Evolutionary conservation across 495 filamentous ascomycete species (phyloP), one percentile per base, ranked within the genome.

Genomic region (Talaromyces adpressus): DNA sequence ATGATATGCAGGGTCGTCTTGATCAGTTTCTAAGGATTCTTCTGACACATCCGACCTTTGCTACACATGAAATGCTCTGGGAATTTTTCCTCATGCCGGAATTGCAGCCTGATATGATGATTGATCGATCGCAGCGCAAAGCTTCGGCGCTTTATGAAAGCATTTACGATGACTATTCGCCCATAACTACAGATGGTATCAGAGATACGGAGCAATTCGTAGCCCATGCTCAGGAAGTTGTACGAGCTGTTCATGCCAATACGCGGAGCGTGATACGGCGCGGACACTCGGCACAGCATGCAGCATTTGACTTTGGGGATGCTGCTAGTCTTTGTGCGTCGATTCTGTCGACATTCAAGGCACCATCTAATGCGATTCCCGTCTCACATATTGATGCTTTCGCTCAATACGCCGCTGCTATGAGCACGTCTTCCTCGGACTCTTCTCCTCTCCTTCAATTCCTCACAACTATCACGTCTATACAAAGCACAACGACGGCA

Each of bases 11-110:
- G 72, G 75, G 93, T 53, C 88, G 89, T 30, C 85, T 96, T 7
- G 92, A 98, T 74, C 85, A 84, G 36, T 96, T 97, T 68, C 75
- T 99, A 62, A 89, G 89, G 53, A 89, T 92, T 7, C 81, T 99
- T 23, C 80, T 99, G 34, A 79, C 85, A 0, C 95, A 99, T 69
- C 89, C 95, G 3, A 97, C 94, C 5, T 98, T 99, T 72, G 86
- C 91, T 1, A 97, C 91, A 0, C 95, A 98, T 70, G 95, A 99
- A 77, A 90, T 97, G 82, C 80, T 99, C 6, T 99, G 95, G 95
- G 95, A 99, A 68, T 99, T 99, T 76, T 96, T 99, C 74, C 84
- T 99, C 2, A 93, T 98, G 16, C 95, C 95, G 2, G 95, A 99
- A 62, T 82, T 98, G 20, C 92, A 96, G 68, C 84, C 90, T 3